Percentiles rank a stretch among this genome's conserved stretches.
phyloP scores from a whole-genome alignment of 1,139 yeast species.

The Geotrichum candidum region DNA sequence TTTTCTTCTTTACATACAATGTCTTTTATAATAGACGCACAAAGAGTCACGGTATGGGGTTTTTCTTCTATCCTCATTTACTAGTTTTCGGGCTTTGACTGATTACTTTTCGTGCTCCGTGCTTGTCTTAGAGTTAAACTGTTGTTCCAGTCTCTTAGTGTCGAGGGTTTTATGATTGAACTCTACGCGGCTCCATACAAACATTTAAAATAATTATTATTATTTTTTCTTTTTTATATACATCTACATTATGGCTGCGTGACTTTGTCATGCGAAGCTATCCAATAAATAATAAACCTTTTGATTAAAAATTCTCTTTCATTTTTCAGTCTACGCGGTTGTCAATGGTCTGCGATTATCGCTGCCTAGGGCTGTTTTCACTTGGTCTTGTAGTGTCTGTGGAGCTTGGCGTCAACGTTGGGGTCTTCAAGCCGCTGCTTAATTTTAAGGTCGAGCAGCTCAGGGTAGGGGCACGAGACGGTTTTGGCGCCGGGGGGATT shows the following conservation, averaged over 20 bases:
- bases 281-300: background rate
- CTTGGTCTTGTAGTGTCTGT: background rate
- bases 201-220: constrained; percentile 18
- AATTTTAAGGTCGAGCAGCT: constrained; percentile 48
- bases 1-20: constrained; percentile 9
- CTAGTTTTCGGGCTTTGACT: background rate
- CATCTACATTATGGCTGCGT: background rate
- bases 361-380: background rate
- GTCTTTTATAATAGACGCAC: constrained; percentile 15
- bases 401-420: constrained; percentile 27
- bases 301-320: background rate
- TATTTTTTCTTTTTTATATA: background rate
- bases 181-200: constrained; percentile 26
- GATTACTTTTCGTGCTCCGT: constrained; percentile 15
- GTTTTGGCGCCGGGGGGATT: constrained; percentile 38
- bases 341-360: background rate
- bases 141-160: constrained; percentile 12
- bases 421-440: constrained; percentile 42
- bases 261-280: background rate
- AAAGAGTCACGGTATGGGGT: constrained; percentile 16
- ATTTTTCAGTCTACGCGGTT: background rate
- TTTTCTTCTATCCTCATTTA: constrained; percentile 10
- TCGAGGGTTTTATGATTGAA: constrained; percentile 4
- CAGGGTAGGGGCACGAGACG: constrained; percentile 61
- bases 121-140: constrained; percentile 11